Evolutionary conservation across 1,284 basidiomycete genomes (phyloP).

Genomic region (Cutaneotrichosporon cutaneum): DNA sequence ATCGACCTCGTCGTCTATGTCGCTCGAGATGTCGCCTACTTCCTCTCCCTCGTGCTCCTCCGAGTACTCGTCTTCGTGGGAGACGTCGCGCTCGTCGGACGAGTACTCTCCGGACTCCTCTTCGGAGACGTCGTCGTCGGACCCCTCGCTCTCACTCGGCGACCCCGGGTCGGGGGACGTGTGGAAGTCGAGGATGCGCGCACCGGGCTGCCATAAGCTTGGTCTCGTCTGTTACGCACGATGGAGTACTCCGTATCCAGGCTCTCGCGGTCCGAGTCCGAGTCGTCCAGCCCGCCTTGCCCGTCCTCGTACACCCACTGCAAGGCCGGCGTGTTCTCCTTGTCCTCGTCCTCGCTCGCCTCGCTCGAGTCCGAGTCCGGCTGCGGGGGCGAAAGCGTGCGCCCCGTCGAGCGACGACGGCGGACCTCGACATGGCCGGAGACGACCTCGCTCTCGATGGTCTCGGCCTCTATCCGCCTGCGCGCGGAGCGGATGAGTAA

Average conservation of each 20-base stretch:
- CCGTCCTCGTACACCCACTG: conserved; percentile 41
- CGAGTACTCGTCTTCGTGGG: neutral
- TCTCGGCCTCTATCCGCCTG: conserved; percentile 42
- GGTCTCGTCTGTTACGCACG: conserved; percentile 29
- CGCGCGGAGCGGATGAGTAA: conserved; percentile 46
- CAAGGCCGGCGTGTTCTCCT: conserved; percentile 22
- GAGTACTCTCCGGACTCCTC: conserved; percentile 17
- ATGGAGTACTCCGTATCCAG: conserved; percentile 42
- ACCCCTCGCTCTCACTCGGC: conserved; percentile 18
- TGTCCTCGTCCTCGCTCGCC: conserved; percentile 23
- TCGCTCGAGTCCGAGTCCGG: conserved; percentile 20
- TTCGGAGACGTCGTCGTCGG: neutral
- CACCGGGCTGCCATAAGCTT: conserved; percentile 25
- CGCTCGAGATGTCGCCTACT: conserved; percentile 13
- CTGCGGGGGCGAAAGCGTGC: conserved; percentile 25
- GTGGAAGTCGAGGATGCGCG: conserved; percentile 26
- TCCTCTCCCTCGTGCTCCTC: conserved; percentile 13
- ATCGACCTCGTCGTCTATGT: conserved; percentile 17
- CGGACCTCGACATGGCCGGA: conserved; percentile 32
- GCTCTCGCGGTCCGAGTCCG: conserved; percentile 32
- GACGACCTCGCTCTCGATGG: conserved; percentile 37
- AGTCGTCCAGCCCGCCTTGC: conserved; percentile 24
- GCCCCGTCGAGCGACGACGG: conserved; percentile 33
- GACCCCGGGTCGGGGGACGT: neutral
- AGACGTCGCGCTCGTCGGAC: neutral